Percentiles rank a stretch among this genome's conserved stretches.
Conservation (phyloP, 2,329 filamentous ascomycete species). For the Xylaria multiplex region DNA sequence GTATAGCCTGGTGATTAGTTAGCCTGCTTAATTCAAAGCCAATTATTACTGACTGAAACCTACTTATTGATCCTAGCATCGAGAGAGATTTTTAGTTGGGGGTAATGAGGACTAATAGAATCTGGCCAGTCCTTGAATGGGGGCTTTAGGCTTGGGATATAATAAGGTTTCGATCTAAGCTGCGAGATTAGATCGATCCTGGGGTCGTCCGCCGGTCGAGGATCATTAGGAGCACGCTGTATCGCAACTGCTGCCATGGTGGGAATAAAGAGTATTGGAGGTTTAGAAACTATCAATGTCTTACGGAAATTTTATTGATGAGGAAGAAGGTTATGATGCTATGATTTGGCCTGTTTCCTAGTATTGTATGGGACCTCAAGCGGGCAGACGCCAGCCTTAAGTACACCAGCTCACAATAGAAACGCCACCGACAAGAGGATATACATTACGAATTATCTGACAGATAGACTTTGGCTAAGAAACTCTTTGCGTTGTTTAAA, state of each 20-base stretch:
- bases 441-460: too few species aligned
- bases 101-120: slow-evolving; percentile 6
- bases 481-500: too few species aligned
- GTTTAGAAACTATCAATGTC: too few species aligned
- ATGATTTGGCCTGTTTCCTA: too few species aligned
- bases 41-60: background rate
- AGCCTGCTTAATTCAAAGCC: background rate
- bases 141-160: slow-evolving; percentile 1
- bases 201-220: background rate
- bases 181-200: background rate
- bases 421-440: too few species aligned
- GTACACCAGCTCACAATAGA: too few species aligned
- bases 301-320: too few species aligned
- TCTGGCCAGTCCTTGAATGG: slow-evolving; percentile 9
- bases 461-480: too few species aligned
- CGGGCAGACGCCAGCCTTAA: too few species aligned
- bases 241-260: background rate
- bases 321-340: too few species aligned
- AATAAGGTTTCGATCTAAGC: slow-evolving; percentile 10
- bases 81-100: background rate
- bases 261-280: too few species aligned
- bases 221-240: background rate
- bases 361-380: too few species aligned
- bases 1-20: slow-evolving; percentile 2
- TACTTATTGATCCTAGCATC: slow-evolving; percentile 9